These are phyloP conservation scores for Dryadomyces quercivorus DNA, from an alignment of 2,329 filamentous ascomycete species.

Conservation along the genomic window DNA sequence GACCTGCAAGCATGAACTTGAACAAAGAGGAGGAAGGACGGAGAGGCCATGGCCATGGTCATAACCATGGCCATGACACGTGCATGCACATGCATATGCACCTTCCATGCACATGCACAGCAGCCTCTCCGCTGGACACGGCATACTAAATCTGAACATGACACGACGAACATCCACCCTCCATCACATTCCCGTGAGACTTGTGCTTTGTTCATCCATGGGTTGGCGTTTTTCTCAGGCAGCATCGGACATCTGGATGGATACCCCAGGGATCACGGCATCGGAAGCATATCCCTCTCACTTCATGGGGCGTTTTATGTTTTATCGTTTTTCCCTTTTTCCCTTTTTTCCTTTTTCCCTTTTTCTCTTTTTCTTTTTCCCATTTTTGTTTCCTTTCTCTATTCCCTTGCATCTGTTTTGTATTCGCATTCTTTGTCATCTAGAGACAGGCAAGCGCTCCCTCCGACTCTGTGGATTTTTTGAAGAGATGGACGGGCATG, in stretches of 20 bases:
- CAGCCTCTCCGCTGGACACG: background rate
- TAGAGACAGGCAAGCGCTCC: background rate
- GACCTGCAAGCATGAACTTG: slow-evolving; percentile 32
- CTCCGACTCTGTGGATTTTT: background rate
- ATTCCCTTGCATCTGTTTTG: too few species aligned
- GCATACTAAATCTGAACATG: slow-evolving; percentile 9
- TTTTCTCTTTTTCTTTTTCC: background rate
- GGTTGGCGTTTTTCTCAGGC: slow-evolving; percentile 4
- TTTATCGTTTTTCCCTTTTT: background rate
- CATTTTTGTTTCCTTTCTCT: background rate
- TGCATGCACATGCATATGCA: too few species aligned
- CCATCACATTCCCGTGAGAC: background rate
- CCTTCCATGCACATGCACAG: background rate
- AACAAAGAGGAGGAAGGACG: slow-evolving; percentile 49
- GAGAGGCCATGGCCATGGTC: too few species aligned
- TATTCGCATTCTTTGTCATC: background rate
- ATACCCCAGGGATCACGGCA: slow-evolving; percentile 1
- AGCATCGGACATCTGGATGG: slow-evolving; percentile 3
- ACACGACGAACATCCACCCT: slow-evolving; percentile 9
- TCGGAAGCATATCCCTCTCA: background rate
- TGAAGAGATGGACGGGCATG: background rate
- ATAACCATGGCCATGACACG: too few species aligned
- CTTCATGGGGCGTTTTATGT: background rate
- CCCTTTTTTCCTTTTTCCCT: background rate
- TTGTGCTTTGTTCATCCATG: slow-evolving; percentile 2